These are phyloP conservation scores for Sordariomycetes sp. DNA, from an alignment of 2,329 filamentous ascomycete genomes.

Conservation along the genomic window DNA sequence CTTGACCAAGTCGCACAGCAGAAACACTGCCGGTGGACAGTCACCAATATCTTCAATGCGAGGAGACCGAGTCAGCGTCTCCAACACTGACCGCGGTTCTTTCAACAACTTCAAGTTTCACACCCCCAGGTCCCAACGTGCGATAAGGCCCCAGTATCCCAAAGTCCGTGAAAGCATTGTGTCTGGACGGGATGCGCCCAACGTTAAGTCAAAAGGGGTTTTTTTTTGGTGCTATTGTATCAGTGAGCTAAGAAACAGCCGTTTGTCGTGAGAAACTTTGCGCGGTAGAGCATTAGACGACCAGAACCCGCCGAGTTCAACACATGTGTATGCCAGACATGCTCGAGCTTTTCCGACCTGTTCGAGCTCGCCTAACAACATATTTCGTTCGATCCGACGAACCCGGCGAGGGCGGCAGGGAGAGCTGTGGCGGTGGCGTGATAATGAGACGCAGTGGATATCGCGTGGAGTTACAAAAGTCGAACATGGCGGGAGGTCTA, in stretches of 20 bases:
- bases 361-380: conserved; percentile 3
- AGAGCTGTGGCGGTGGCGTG: too few relatives aligned
- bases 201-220: conserved; percentile 14
- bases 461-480: conserved; percentile 5
- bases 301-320: conserved; percentile 18
- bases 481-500: not conserved
- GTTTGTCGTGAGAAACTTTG: conserved; percentile 30
- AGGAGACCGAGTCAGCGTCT: too few relatives aligned
- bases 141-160: too few relatives aligned
- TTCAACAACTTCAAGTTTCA: too few relatives aligned
- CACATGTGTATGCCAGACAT: conserved; percentile 13
- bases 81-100: too few relatives aligned
- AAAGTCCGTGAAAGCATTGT: too few relatives aligned
- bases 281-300: conserved; percentile 26
- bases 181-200: conserved; percentile 1
- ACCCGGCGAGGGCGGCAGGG: conserved; percentile 2
- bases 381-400: not conserved
- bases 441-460: conserved; percentile 3
- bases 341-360: conserved; percentile 5
- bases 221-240: conserved; percentile 24
- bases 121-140: too few relatives aligned
- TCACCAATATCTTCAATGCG: too few relatives aligned
- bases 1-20: too few relatives aligned
- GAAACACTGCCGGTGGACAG: too few relatives aligned
- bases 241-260: conserved; percentile 32